phyloP scores from a whole-genome alignment of 345 rosid genomes.

The Eucalyptus regnans region DNA sequence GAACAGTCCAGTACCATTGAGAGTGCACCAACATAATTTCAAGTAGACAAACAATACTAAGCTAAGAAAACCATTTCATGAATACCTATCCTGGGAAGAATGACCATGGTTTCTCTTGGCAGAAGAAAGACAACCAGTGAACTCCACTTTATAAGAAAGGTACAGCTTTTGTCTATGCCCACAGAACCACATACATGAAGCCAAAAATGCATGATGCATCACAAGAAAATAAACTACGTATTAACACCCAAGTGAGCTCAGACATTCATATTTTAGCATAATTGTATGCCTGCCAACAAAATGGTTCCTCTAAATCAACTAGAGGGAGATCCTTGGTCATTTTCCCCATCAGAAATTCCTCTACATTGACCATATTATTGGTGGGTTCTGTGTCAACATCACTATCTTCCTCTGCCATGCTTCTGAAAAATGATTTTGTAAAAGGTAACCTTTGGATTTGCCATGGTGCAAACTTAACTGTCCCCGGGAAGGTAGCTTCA shows the following conservation, averaged over 20 bases:
- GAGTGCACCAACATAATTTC: not conserved
- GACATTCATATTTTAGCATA: constrained; percentile 62
- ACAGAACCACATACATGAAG: not conserved
- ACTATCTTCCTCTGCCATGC: constrained; percentile 58
- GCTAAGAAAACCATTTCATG: not conserved
- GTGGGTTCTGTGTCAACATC: constrained; percentile 51
- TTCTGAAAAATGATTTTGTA: constrained; percentile 16
- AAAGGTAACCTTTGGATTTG: constrained; percentile 35
- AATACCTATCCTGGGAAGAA: not conserved
- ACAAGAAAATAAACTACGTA: not conserved
- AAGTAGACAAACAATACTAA: not conserved
- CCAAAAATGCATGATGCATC: not conserved
- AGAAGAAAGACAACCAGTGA: not conserved
- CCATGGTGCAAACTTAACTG: constrained; percentile 80
- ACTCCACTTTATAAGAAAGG: not conserved
- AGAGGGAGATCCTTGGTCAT: constrained; percentile 82
- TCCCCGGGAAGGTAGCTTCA: constrained; percentile 89
- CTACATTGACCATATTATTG: constrained; percentile 60
- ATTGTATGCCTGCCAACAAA: constrained; percentile 90
- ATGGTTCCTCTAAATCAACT: constrained; percentile 86
- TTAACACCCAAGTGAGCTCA: not conserved
- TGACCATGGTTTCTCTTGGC: not conserved
- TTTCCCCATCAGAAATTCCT: constrained; percentile 75
- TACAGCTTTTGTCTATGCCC: not conserved
- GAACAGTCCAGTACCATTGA: not conserved